phyloP scores from a whole-genome alignment of 2,329 filamentous ascomycete species.

The Aspergillus costaricaensis region DNA sequence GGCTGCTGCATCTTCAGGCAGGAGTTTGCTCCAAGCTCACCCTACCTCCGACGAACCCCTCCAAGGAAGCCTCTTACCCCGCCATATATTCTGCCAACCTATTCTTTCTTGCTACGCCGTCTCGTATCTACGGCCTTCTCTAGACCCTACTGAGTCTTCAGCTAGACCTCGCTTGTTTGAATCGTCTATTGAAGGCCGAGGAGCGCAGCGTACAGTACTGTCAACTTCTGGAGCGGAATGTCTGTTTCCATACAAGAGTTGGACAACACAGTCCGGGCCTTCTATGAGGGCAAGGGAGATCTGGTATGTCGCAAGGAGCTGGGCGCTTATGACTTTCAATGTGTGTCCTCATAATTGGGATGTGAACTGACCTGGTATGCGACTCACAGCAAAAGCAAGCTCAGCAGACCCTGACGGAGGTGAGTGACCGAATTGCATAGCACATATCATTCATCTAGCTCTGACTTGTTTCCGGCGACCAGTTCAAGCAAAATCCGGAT shows the following conservation, averaged over 20 bases:
- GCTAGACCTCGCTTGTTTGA: neutral
- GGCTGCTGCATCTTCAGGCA: slow-evolving; percentile 13
- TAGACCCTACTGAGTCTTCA: neutral
- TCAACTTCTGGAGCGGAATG: slow-evolving; percentile 50
- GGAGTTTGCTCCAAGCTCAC: slow-evolving; percentile 15
- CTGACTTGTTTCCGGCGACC: slow-evolving; percentile 23
- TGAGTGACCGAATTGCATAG: slow-evolving; percentile 47
- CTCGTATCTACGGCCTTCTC: slow-evolving; percentile 17
- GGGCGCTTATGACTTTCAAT: neutral
- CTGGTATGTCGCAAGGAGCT: slow-evolving; percentile 61
- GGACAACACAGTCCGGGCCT: slow-evolving; percentile 92
- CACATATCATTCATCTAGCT: neutral
- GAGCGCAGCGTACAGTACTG: slow-evolving; percentile 31
- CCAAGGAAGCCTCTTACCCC: slow-evolving; percentile 31
- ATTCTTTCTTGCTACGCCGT: slow-evolving; percentile 16
- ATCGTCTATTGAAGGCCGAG: slow-evolving; percentile 10
- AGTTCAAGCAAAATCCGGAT: slow-evolving; percentile 99
- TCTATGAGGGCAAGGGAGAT: slow-evolving; percentile 95
- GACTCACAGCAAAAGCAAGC: slow-evolving; percentile 83
- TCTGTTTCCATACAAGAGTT: slow-evolving; percentile 84
- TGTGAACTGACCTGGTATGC: neutral
- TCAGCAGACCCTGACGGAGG: slow-evolving; percentile 89
- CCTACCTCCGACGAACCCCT: slow-evolving; percentile 25
- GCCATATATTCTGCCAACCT: slow-evolving; percentile 24
- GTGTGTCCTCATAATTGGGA: neutral